Evolutionary conservation across 345 rosid species (phyloP), one percentile per base, ranked within the genome.

Genomic region (Hypericum androsaemum): DNA sequence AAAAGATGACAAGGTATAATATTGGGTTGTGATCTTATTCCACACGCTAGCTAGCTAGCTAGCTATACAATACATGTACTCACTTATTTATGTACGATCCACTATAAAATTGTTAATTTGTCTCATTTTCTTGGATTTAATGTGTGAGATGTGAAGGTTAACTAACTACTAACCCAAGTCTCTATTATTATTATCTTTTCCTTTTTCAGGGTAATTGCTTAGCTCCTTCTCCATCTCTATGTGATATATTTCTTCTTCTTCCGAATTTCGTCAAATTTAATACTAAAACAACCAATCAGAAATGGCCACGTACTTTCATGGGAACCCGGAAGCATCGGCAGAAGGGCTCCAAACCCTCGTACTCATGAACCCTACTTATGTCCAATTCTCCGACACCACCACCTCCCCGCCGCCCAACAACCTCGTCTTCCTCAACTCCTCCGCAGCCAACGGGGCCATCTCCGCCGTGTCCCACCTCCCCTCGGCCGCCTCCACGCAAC

Each of bases 361-460:
- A n/a, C 88, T 90, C 56, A 90, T 87, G 98, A 90, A 90, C 76
- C 98, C 98, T 50, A 67, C 81, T 37, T 92, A 92, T 64, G 94
- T 84, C 60, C 96, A 82, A 51, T 85, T 82, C 74, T 68, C 94
- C 40, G 83, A 75, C 63, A 58, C 69, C 51, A 73, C 80, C n/a
- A 74, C 79, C 8, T 75, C 75, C 42, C 58, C 75, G 12, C 67
- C 54, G 7, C 41, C 70, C 3, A 58, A 42, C 74, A 78, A 75
- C 71, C 66, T 77, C 32, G 39, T 80, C 42, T 72, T 77, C 64
- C 74, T 78, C 57, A 83, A 83, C 74, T 68, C 86, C 12, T 65
- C 78, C 11, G 58, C 70, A 39, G 65, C 62, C 39, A 40, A 81
- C 38, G 38, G 9, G 64, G 17, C 37, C 70, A 63, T 49, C 62